Percentiles rank a stretch among this genome's conserved stretches.
Conservation (phyloP, 1,284 basidiomycete genomes). For the Macrocystidia cucumis region DNA sequence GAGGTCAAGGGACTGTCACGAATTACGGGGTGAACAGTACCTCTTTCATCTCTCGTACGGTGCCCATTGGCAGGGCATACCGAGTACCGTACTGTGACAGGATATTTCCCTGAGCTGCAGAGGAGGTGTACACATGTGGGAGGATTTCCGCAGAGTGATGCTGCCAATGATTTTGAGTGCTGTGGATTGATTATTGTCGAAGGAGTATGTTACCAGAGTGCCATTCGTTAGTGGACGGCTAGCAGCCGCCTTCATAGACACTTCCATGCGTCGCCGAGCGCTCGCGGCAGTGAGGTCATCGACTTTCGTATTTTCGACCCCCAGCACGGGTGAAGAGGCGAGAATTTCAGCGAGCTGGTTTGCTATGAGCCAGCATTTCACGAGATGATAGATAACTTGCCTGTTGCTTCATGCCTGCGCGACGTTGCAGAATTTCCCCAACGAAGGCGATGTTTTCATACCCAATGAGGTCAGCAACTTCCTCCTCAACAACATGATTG, state of each 20-base stretch:
- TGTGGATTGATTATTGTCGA: not conserved
- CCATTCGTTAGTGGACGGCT: slow-evolving; percentile 62
- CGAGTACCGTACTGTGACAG: slow-evolving; percentile 71
- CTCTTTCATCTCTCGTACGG: slow-evolving; percentile 59
- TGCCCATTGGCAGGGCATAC: slow-evolving; percentile 83
- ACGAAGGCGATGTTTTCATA: slow-evolving; percentile 78
- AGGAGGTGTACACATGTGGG: slow-evolving; percentile 88
- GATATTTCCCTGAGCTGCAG: slow-evolving; percentile 55
- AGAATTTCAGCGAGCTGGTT: not conserved
- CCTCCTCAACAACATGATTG: slow-evolving; percentile 71
- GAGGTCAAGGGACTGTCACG: slow-evolving; percentile 5
- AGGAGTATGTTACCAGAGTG: slow-evolving; percentile 36
- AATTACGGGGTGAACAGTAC: slow-evolving; percentile 26
- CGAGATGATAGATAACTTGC: slow-evolving; percentile 20
- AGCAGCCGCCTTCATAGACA: slow-evolving; percentile 56
- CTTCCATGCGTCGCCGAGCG: slow-evolving; percentile 60
- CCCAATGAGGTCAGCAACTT: slow-evolving; percentile 80
- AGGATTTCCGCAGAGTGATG: slow-evolving; percentile 57
- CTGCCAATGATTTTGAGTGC: slow-evolving; percentile 21
- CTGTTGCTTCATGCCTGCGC: slow-evolving; percentile 31
- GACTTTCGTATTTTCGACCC: slow-evolving; percentile 7
- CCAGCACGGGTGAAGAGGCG: slow-evolving; percentile 2
- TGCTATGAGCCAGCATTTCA: slow-evolving; percentile 5
- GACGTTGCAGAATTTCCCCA: slow-evolving; percentile 46
- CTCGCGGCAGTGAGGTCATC: slow-evolving; percentile 41